Percentiles rank a stretch among this genome's conserved stretches.
These are phyloP conservation scores for Aspergillus sp. DNA, from an alignment of 2,329 filamentous ascomycete species.

Conservation along the genomic window DNA sequence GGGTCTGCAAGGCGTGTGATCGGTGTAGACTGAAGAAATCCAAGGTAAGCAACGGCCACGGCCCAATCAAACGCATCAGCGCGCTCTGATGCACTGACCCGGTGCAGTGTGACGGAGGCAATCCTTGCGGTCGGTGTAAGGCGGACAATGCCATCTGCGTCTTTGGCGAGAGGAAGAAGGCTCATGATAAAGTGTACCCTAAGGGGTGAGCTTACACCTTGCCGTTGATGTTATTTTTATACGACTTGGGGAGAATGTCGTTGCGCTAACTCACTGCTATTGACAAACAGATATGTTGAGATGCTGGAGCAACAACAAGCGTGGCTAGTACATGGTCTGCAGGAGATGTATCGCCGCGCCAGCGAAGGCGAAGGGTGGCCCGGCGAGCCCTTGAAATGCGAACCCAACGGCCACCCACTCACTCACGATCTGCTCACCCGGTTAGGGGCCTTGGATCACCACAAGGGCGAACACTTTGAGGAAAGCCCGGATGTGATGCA, in stretches of 20 bases:
- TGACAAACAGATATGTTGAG: conserved; percentile 56
- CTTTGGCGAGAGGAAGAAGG: conserved; percentile 65
- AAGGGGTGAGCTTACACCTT: conserved; percentile 55
- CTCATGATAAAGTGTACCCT: conserved; percentile 67
- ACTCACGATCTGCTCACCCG: conserved; percentile 64
- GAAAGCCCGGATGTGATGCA: conserved; percentile 59
- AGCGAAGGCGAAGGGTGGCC: conserved; percentile 56
- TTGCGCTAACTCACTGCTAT: background rate
- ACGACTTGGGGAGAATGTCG: background rate
- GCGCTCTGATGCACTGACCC: conserved; percentile 25
- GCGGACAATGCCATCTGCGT: conserved; percentile 65
- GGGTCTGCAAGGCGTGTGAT: conserved; percentile 67
- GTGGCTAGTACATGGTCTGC: conserved; percentile 61
- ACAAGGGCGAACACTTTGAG: conserved; percentile 56
- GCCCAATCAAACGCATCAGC: conserved; percentile 12
- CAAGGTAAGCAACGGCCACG: conserved; percentile 48
- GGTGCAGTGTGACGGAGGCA: conserved; percentile 58
- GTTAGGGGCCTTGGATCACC: conserved; percentile 56
- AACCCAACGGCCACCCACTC: conserved; percentile 55
- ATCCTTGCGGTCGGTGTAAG: conserved; percentile 61
- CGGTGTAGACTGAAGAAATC: conserved; percentile 66
- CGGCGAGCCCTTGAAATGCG: conserved; percentile 53
- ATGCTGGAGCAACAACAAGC: conserved; percentile 66
- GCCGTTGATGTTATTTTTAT: conserved; percentile 2
- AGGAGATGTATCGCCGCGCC: conserved; percentile 58